Percentiles rank a stretch among this genome's conserved stretches.
These are phyloP conservation scores for Grigorovia jiainica DNA, from an alignment of 805 yeast species.

Conservation along the genomic window DNA sequence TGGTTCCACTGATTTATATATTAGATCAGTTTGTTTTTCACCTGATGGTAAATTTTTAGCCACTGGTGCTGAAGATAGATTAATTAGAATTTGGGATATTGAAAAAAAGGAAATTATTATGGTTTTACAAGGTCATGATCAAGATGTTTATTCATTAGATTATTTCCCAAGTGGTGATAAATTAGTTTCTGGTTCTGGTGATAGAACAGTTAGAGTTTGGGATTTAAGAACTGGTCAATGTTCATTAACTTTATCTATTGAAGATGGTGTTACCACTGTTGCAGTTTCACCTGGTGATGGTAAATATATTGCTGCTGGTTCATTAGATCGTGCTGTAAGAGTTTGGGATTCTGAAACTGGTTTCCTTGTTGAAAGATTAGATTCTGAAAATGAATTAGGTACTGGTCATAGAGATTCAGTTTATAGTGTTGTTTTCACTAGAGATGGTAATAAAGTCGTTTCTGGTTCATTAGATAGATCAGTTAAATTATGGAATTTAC, in stretches of 20 bases:
- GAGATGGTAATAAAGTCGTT: slow-evolving; percentile 84
- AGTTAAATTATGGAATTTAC: slow-evolving; percentile 90
- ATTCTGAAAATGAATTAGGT: slow-evolving; percentile 76
- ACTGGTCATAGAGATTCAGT: slow-evolving; percentile 96
- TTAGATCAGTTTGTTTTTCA: slow-evolving; percentile 90
- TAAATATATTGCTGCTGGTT: slow-evolving; percentile 91
- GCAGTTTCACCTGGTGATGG: slow-evolving; percentile 97
- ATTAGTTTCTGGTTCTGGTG: slow-evolving; percentile 92
- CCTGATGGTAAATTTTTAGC: slow-evolving; percentile 92
- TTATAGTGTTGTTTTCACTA: slow-evolving; percentile 88
- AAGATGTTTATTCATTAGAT: slow-evolving; percentile 92
- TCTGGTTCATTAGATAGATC: slow-evolving; percentile 94
- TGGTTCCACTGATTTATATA: slow-evolving; percentile 63
- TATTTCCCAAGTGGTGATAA: slow-evolving; percentile 92
- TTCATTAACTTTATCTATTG: slow-evolving; percentile 81
- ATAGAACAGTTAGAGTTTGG: slow-evolving; percentile 94
- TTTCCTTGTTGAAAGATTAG: slow-evolving; percentile 83
- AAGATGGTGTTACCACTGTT: slow-evolving; percentile 97
- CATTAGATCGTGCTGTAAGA: slow-evolving; percentile 87
- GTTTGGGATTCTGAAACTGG: slow-evolving; percentile 96
- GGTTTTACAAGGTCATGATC: slow-evolving; percentile 89
- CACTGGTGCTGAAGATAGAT: slow-evolving; percentile 85
- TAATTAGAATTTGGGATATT: slow-evolving; percentile 94
- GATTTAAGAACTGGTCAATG: slow-evolving; percentile 83
- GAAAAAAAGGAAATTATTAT: slow-evolving; percentile 75